Conservation (phyloP, 1,284 basidiomycete genomes). For the Bjerkandera adusta region DNA sequence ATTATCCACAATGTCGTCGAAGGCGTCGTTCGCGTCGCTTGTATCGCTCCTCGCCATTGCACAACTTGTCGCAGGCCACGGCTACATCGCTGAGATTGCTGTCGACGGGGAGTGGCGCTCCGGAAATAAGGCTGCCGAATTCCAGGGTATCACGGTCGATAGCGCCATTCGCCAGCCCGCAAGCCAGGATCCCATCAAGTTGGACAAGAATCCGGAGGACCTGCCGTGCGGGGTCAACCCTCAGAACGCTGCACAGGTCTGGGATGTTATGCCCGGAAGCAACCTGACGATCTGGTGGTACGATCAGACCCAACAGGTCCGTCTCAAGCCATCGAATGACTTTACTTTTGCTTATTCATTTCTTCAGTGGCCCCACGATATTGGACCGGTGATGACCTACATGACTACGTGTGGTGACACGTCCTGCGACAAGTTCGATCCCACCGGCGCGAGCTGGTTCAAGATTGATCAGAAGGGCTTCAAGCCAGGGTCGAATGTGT, state of each 20-base stretch:
- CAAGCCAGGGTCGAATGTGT: slow-evolving; percentile 22
- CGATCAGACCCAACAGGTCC: slow-evolving; percentile 34
- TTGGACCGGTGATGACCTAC: slow-evolving; percentile 69
- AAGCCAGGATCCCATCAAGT: slow-evolving; percentile 39
- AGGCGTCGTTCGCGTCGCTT: no score
- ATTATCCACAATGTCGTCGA: no score
- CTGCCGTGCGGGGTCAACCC: slow-evolving; percentile 43
- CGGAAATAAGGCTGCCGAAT: background rate
- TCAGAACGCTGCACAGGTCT: slow-evolving; percentile 34
- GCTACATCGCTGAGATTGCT: background rate
- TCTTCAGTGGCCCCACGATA: slow-evolving; percentile 45
- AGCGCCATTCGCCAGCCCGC: slow-evolving; percentile 28
- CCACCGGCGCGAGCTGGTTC: slow-evolving; percentile 63
- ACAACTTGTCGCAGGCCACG: no score
- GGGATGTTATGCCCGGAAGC: slow-evolving; percentile 40
- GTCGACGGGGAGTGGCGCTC: slow-evolving; percentile 1
- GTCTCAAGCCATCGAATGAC: slow-evolving; percentile 5
- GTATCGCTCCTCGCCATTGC: no score
- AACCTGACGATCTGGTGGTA: slow-evolving; percentile 55
- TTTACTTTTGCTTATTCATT: background rate
- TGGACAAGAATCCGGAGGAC: slow-evolving; percentile 32
- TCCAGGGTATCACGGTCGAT: no score
- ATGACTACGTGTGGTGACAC: slow-evolving; percentile 56
- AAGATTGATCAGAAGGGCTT: slow-evolving; percentile 51
- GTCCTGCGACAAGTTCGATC: slow-evolving; percentile 58